Base-by-base conservation (phyloP, 129 eudicot genomes). In the Arctium lappa region DNA sequence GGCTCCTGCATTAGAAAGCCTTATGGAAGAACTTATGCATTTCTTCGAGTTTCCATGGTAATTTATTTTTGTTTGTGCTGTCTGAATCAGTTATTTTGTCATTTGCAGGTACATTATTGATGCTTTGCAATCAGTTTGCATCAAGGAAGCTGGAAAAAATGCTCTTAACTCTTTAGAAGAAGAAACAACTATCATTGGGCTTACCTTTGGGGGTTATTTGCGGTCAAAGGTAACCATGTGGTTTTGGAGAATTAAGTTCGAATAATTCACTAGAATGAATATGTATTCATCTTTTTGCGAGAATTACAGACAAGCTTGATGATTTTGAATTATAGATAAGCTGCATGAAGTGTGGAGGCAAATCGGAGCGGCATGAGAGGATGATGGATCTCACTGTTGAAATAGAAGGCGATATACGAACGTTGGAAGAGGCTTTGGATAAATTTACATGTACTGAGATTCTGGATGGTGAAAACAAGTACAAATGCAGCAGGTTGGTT, bases 351-450 rank as follows among this genome's bases (percentile, higher is more conserved):
- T 95, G 99, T 84, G 91, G 90, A 48, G 93, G 90, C 42, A 93
- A 92, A 86, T 93, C 99, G 32, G 97, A 95, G 84, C 87, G 75
- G 22, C 86, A 85, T 34, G 99, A 95, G 83, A 88, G 95, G 81
- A 93, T 93, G 88, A 89, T 95, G 99, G 99, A 95, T 88, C 97
- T 95, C 34, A 90, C 92, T 18, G 91, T 95, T 60, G 99, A 95
- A 87, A 95, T 95, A 56, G 90, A 86, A 53, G 99, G 99, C 9
- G 83, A 93, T 79, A 86, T 91, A 76, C 80, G 82, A 34, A 90
- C 99, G 1, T 82, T 95, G 53, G 97, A 91, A 81, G 95, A 93
- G 65, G 99, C 98, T 80, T 86, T 95, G 81, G 79, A 85, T 53
- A 85, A 89, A n/a, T 95, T 93, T 82, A 95, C 98, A 6, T 72